Evolutionary conservation across 495 filamentous ascomycete genomes (phyloP).

Genomic region (Hyphodiscus hymeniophilus): DNA sequence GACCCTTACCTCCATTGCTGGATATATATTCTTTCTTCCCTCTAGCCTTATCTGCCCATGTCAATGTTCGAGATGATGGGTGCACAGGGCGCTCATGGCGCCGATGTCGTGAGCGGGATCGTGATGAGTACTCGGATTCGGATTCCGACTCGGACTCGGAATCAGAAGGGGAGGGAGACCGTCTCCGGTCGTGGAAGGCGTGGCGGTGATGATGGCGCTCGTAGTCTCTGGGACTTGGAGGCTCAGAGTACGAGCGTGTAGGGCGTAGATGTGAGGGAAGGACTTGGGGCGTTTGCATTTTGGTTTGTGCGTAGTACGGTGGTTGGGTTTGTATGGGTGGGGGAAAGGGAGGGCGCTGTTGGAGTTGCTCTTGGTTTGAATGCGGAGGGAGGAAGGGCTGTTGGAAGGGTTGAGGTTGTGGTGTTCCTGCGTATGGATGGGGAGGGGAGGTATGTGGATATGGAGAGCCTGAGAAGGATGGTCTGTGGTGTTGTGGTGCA

Average conservation of each 20-base stretch:
- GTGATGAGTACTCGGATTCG: background rate
- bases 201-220: conserved; percentile 2
- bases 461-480: too few species aligned
- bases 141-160: background rate
- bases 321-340: background rate
- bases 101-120: background rate
- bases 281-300: background rate
- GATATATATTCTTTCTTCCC: background rate
- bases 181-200: background rate
- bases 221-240: background rate
- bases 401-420: background rate
- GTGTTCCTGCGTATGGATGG: background rate
- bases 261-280: background rate
- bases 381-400: background rate
- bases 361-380: background rate
- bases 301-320: background rate
- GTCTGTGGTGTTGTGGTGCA: too few species aligned
- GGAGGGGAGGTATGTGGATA: background rate
- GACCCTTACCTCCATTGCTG: too few species aligned
- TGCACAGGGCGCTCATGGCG: background rate
- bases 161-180: background rate
- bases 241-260: background rate
- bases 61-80: too few species aligned
- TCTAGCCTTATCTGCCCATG: background rate
- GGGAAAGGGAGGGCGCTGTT: background rate